Conservation (phyloP, 2,329 filamentous ascomycete genomes). For the Colletotrichum euphorbiae region DNA sequence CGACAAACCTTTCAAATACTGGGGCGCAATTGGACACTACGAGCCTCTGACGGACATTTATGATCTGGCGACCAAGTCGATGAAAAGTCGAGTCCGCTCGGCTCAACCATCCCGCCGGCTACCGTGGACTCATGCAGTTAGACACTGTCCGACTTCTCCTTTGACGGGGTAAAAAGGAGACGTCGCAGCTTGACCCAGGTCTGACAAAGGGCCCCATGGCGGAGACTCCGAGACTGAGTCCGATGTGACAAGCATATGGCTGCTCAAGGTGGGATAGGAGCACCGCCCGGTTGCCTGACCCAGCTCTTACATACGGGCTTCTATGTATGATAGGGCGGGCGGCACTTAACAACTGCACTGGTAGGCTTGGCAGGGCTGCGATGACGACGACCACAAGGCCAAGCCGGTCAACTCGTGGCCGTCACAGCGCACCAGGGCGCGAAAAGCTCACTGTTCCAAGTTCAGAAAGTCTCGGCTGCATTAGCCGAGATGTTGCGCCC, state of each 20-base stretch:
- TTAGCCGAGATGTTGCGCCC: slow-evolving; percentile 5
- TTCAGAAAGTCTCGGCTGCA: slow-evolving; percentile 5
- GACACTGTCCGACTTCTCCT: neutral
- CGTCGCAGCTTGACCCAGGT: neutral
- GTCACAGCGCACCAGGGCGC: neutral
- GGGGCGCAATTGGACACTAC: neutral
- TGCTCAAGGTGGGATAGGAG: neutral
- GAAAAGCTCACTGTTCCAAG: neutral
- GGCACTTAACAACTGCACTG: neutral
- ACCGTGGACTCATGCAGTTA: too few relatives aligned
- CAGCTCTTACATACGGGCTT: neutral
- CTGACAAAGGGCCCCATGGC: slow-evolving; percentile 5
- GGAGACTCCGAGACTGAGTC: slow-evolving; percentile 2
- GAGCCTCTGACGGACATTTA: slow-evolving; percentile 6
- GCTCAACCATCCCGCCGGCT: slow-evolving; percentile 4
- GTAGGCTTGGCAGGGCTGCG: neutral
- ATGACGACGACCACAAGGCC: neutral
- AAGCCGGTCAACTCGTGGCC: neutral
- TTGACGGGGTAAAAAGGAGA: neutral
- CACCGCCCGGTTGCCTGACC: neutral
- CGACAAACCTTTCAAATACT: neutral
- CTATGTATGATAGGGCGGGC: slow-evolving; percentile 9
- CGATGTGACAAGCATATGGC: neutral
- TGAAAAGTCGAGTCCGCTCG: neutral
- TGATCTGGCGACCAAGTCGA: neutral